These are phyloP conservation scores for Apiotrichum gracile DNA, from an alignment of 1,284 basidiomycete genomes.

Conservation along the genomic window DNA sequence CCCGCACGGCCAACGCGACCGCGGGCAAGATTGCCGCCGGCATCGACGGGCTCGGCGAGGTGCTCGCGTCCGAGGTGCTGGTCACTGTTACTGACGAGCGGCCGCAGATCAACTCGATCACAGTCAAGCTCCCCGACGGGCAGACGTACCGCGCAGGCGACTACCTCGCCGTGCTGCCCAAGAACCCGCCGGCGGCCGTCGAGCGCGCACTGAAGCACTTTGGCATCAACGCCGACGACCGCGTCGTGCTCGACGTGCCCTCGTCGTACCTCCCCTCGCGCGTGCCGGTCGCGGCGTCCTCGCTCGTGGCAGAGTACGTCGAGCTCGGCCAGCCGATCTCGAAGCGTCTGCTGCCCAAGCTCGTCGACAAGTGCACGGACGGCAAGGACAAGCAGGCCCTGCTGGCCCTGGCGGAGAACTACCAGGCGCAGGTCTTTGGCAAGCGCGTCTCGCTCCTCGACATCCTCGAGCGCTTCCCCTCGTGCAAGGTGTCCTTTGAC, in stretches of 20 bases:
- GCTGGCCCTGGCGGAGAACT: conserved; percentile 11
- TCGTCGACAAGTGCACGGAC: conserved; percentile 8
- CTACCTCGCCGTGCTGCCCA: conserved; percentile 50
- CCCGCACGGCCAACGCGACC: conserved; percentile 10
- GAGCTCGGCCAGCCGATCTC: conserved; percentile 46
- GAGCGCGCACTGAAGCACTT: conserved; percentile 11
- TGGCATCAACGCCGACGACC: conserved; percentile 18
- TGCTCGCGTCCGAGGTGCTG: conserved; percentile 16
- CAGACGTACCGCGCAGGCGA: conserved; percentile 51
- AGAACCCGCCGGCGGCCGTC: conserved; percentile 9
- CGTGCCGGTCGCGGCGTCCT: conserved; percentile 44
- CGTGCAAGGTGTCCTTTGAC: conserved; percentile 33
- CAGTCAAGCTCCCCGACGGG: conserved; percentile 51
- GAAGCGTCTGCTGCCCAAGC: conserved; percentile 18
- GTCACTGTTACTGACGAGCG: conserved; percentile 2
- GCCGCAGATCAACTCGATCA: conserved; percentile 42
- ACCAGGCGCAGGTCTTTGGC: conserved; percentile 24
- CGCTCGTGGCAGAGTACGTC: conserved; percentile 51
- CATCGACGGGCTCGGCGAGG: conserved; percentile 9
- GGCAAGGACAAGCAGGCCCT: conserved; percentile 1
- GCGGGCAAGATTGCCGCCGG: conserved; percentile 8
- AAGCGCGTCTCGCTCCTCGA: conserved; percentile 48
- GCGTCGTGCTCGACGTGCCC: conserved; percentile 9
- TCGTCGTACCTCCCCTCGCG: conserved; percentile 44
- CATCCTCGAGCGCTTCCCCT: conserved; percentile 50